These are phyloP conservation scores for Pestalotiopsis sp. DNA, from an alignment of 2,329 filamentous ascomycete genomes.

Conservation along the genomic window DNA sequence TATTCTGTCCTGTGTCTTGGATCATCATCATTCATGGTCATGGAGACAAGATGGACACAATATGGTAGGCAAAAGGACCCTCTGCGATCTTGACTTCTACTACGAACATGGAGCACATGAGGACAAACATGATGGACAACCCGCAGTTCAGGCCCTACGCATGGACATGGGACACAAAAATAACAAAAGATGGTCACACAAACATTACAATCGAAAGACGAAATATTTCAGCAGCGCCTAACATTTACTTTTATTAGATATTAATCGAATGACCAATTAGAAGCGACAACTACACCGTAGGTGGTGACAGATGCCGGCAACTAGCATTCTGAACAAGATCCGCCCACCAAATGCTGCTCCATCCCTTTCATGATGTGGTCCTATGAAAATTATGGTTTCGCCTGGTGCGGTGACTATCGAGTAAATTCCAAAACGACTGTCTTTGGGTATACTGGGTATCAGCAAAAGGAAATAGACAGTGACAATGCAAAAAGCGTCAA, in stretches of 20 bases:
- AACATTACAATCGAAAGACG: neutral
- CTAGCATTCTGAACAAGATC: slow-evolving; percentile 14
- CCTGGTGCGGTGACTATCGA: slow-evolving; percentile 23
- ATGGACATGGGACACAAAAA: neutral
- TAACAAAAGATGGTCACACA: neutral
- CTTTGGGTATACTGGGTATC: slow-evolving; percentile 39
- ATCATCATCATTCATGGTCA: too few relatives aligned
- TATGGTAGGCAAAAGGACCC: too few relatives aligned
- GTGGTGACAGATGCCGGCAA: slow-evolving; percentile 11
- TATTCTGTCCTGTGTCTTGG: too few relatives aligned
- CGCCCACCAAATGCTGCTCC: slow-evolving; percentile 11
- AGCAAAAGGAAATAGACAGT: slow-evolving; percentile 30
- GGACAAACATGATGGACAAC: neutral
- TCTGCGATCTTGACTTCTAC: too few relatives aligned
- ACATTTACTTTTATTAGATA: slow-evolving; percentile 13
- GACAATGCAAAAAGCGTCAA: slow-evolving; percentile 30
- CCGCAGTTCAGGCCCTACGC: too few relatives aligned
- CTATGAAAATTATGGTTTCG: slow-evolving; percentile 22
- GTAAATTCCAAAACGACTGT: slow-evolving; percentile 30
- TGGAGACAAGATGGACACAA: too few relatives aligned
- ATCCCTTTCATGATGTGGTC: slow-evolving; percentile 16
- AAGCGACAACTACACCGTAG: slow-evolving; percentile 10
- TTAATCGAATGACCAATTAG: slow-evolving; percentile 15
- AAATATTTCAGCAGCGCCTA: neutral
- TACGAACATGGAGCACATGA: too few relatives aligned